Evolutionary conservation across 345 rosid genomes (phyloP).

Genomic region (Lepidium aucheri): DNA sequence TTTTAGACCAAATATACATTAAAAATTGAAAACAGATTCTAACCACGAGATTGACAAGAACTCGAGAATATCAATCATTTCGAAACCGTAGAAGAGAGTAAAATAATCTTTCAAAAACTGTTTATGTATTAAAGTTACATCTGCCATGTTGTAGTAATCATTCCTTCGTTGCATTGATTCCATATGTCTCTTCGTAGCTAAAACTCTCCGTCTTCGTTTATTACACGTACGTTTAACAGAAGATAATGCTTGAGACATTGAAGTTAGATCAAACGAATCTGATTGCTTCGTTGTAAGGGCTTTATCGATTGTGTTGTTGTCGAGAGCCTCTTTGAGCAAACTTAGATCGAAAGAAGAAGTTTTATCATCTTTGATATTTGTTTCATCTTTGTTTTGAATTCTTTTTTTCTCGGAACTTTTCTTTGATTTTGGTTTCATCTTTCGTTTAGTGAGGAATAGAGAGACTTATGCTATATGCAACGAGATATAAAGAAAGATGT

Average conservation of each 20-base stretch:
- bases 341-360: conserved; percentile 5
- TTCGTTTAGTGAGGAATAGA: neutral
- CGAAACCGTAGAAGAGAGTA: too few relatives aligned
- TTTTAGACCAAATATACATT: too few relatives aligned
- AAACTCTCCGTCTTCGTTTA: neutral
- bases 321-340: conserved; percentile 1
- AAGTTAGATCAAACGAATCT: neutral
- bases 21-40: too few relatives aligned
- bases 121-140: too few relatives aligned
- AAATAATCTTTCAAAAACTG: too few relatives aligned
- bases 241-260: neutral
- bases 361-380: neutral
- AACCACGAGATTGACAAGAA: too few relatives aligned
- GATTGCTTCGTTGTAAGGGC: neutral
- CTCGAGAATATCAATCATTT: too few relatives aligned
- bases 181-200: neutral
- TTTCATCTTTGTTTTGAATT: neutral
- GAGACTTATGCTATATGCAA: too few relatives aligned
- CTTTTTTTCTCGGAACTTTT: neutral
- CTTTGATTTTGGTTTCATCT: conserved; percentile 16
- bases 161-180: neutral
- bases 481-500: too few relatives aligned
- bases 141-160: too few relatives aligned
- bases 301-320: neutral
- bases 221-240: neutral